A percentile compares a stretch with the other conserved stretches of the same genome.
Conservation (phyloP, 108 stramenopile genomes). For the Skeletonema grethae region DNA sequence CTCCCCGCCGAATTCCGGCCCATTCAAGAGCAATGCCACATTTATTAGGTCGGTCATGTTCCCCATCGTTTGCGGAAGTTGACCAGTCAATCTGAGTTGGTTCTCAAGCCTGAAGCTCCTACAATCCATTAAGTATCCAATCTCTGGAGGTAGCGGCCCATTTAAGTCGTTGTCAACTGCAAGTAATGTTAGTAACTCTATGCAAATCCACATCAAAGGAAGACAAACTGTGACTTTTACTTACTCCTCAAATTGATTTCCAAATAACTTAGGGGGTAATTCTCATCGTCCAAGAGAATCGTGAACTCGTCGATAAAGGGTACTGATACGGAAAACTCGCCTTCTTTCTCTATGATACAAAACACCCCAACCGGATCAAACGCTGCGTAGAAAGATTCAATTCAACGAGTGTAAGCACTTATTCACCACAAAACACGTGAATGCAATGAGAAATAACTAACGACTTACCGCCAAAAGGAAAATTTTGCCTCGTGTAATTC, state of each 20-base stretch:
- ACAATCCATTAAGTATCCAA: slow-evolving; percentile 20
- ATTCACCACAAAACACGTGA: too few relatives aligned
- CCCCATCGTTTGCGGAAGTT: slow-evolving; percentile 1
- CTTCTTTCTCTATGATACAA: neutral
- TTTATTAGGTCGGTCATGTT: neutral
- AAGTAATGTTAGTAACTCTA: too few relatives aligned
- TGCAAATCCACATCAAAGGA: too few relatives aligned
- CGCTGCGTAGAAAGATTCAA: neutral
- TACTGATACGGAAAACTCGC: too few relatives aligned
- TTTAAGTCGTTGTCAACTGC: slow-evolving; percentile 28
- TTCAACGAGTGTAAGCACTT: too few relatives aligned
- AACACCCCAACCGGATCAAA: slow-evolving; percentile 7
- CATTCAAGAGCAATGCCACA: neutral
- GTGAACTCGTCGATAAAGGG: neutral
- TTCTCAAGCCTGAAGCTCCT: neutral
- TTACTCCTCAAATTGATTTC: neutral
- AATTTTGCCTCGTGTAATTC: neutral
- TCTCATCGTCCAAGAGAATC: neutral
- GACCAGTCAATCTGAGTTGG: neutral
- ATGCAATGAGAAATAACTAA: neutral
- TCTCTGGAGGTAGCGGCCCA: slow-evolving; percentile 42
- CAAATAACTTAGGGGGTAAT: neutral
- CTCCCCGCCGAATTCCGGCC: slow-evolving; percentile 8
- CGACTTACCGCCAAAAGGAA: slow-evolving; percentile 7
- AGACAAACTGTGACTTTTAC: too few relatives aligned